Evolutionary conservation across 108 stramenopile genomes (phyloP), one percentile per base, ranked within the genome.

Genomic region (Nitzschia putrida): DNA sequence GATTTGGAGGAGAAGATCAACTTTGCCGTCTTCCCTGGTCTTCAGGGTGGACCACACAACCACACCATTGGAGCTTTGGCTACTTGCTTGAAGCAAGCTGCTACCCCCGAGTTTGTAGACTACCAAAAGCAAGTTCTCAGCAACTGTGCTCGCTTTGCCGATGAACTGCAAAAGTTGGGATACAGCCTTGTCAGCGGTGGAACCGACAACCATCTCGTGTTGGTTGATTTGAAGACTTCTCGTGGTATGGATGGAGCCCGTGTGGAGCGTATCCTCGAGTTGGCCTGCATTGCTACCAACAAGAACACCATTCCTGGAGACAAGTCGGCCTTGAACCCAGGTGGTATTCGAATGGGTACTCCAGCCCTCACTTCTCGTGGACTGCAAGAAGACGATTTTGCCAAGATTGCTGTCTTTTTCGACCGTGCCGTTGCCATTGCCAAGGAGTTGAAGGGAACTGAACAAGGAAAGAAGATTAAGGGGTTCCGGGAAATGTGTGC

Each of bases 21-120:
- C 69, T 99, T 98, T 80, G 87, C 97, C 25, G 99, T 99, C 26
- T 99, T 99, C 77, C 99, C 99, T 8, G 96, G 98, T 40, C 71
- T 97, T 34, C 99, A 99, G 80, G 99, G 99, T 34, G 99, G 99
- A 18, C 99, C 99, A 6, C 99, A 99, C 90, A 99, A 99, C 81
- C 98, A 99, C 77, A 98, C 98, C 34, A 99, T 99, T 71, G 92
- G 97, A 8, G 99, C 99, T 8, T 79, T 99, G 52, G 91, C 98
- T 0, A 97, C 97, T 45, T 96, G 96, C 34, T 81, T 99, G 56
- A 96, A 94, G 72, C 98, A 99, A 81, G 97, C 95, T 5, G 76
- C 73, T 20, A 86, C 87, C 11, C 88, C 96, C 0, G 97, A 94
- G 50, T 99, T 97, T 86, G 87, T 91, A 12, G 96, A 93, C 44